phyloP scores from a whole-genome alignment of 2,329 filamentous ascomycete genomes.

The Stromatinia cepivora region DNA sequence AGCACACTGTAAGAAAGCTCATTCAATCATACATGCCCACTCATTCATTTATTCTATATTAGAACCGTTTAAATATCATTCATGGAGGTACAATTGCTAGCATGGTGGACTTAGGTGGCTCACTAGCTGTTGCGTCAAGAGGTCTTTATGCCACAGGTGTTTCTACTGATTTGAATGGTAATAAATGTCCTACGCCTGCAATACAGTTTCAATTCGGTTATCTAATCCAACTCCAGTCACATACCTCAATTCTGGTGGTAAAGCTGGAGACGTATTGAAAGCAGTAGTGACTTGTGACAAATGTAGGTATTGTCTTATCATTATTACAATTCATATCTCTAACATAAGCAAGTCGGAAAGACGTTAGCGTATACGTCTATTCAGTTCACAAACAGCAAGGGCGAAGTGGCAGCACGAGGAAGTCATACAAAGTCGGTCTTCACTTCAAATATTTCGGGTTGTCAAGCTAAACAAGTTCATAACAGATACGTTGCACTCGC shows the following conservation, averaged over 20 bases:
- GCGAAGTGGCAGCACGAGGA: slow-evolving; percentile 60
- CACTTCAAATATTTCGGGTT: not conserved
- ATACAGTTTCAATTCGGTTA: not conserved
- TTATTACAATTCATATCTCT: not conserved
- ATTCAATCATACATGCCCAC: not conserved
- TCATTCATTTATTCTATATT: not conserved
- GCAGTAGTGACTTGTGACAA: slow-evolving; percentile 62
- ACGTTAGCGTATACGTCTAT: slow-evolving; percentile 62
- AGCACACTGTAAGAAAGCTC: slow-evolving; percentile 63
- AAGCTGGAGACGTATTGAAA: slow-evolving; percentile 55
- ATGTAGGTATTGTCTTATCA: slow-evolving; percentile 45
- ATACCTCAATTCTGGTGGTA: slow-evolving; percentile 60
- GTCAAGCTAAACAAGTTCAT: slow-evolving; percentile 13
- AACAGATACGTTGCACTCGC: slow-evolving; percentile 41
- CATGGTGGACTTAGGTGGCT: slow-evolving; percentile 68
- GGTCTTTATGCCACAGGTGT: slow-evolving; percentile 64
- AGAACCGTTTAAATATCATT: slow-evolving; percentile 76
- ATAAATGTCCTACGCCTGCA: slow-evolving; percentile 35
- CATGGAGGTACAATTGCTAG: slow-evolving; percentile 79
- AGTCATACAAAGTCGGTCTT: slow-evolving; percentile 62
- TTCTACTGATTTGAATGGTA: slow-evolving; percentile 64
- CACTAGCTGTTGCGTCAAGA: slow-evolving; percentile 64
- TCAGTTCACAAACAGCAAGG: slow-evolving; percentile 58
- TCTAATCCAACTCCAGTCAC: slow-evolving; percentile 51
- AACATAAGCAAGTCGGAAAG: slow-evolving; percentile 55